phyloP scores from a whole-genome alignment of 1,284 basidiomycete genomes.

The Cutaneotrichosporon spelunceum region DNA sequence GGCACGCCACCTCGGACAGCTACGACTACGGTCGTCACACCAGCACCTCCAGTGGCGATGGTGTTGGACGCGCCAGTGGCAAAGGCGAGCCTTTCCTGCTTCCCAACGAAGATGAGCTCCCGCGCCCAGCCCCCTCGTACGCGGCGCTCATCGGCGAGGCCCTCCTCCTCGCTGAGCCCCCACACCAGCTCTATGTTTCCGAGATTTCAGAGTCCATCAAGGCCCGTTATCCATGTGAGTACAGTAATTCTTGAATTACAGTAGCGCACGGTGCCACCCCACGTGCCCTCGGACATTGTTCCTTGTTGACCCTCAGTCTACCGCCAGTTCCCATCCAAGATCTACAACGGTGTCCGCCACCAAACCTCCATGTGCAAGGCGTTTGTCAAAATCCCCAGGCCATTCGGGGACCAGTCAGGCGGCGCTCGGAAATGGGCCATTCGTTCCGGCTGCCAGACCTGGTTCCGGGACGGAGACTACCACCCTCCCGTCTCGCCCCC shows the following conservation, averaged over 20 bases:
- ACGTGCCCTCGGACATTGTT: background rate
- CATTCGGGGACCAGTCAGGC: constrained; percentile 50
- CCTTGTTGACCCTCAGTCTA: constrained; percentile 35
- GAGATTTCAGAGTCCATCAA: constrained; percentile 50
- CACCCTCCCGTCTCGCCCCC: constrained; percentile 29
- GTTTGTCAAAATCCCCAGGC: constrained; percentile 49
- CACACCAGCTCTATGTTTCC: constrained; percentile 49
- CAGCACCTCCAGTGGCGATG: background rate
- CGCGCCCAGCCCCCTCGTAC: constrained; percentile 45
- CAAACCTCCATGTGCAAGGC: constrained; percentile 51
- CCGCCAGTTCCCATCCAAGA: constrained; percentile 49
- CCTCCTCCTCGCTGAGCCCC: constrained; percentile 38
- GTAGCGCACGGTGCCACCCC: constrained; percentile 4
- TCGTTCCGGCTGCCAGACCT: constrained; percentile 47
- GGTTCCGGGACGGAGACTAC: constrained; percentile 45
- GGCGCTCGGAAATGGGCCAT: constrained; percentile 51
- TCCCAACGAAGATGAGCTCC: constrained; percentile 42
- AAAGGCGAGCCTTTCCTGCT: constrained; percentile 44
- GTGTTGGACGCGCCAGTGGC: constrained; percentile 13
- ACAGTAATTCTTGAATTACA: background rate
- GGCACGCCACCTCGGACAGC: background rate
- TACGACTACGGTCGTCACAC: constrained; percentile 3
- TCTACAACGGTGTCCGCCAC: constrained; percentile 53
- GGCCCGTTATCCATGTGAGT: constrained; percentile 47
- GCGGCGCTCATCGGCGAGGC: constrained; percentile 51